Percentiles rank a stretch among this genome's conserved stretches.
Evolutionary conservation across 768 basidiomycete species (phyloP).

Genomic region (Tylopilus vinaceipallidus): DNA sequence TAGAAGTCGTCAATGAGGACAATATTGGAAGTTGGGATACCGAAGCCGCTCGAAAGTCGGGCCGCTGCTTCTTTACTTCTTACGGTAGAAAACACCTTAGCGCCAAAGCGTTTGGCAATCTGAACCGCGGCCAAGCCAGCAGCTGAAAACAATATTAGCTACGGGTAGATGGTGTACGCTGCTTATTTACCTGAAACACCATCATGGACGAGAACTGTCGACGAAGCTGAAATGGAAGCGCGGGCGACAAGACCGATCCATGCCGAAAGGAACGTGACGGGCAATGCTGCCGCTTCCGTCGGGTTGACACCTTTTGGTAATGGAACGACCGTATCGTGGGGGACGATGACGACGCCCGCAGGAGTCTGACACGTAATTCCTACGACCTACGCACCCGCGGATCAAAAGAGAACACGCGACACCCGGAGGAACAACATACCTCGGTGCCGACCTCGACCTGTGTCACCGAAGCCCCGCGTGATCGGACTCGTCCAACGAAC

Average conservation of each 20-base stretch:
- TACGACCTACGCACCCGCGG: slow-evolving; percentile 10
- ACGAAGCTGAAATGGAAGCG: slow-evolving; percentile 19
- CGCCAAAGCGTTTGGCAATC: slow-evolving; percentile 21
- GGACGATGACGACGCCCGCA: slow-evolving; percentile 15
- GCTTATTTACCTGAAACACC: slow-evolving; percentile 20
- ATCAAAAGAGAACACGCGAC: background rate
- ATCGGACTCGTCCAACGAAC: slow-evolving; percentile 21
- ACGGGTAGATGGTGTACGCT: too few species aligned
- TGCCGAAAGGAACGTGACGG: slow-evolving; percentile 23
- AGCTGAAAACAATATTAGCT: slow-evolving; percentile 12
- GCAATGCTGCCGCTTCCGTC: slow-evolving; percentile 22
- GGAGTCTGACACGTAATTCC: slow-evolving; percentile 18
- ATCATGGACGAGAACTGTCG: slow-evolving; percentile 27
- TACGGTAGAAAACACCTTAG: slow-evolving; percentile 24
- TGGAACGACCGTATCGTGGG: slow-evolving; percentile 8
- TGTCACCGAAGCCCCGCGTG: slow-evolving; percentile 7
- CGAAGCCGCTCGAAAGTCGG: slow-evolving; percentile 12
- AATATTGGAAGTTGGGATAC: slow-evolving; percentile 12
- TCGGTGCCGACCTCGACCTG: slow-evolving; percentile 6
- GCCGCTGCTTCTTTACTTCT: slow-evolving; percentile 12
- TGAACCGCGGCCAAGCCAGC: slow-evolving; percentile 29
- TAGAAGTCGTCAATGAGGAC: slow-evolving; percentile 12
- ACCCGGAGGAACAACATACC: slow-evolving; percentile 1
- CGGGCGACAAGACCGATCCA: slow-evolving; percentile 27
- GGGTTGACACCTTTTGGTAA: slow-evolving; percentile 15